Evolutionary conservation across 208 protist genomes (phyloP).

Genomic region (Crithidia thermophila): DNA sequence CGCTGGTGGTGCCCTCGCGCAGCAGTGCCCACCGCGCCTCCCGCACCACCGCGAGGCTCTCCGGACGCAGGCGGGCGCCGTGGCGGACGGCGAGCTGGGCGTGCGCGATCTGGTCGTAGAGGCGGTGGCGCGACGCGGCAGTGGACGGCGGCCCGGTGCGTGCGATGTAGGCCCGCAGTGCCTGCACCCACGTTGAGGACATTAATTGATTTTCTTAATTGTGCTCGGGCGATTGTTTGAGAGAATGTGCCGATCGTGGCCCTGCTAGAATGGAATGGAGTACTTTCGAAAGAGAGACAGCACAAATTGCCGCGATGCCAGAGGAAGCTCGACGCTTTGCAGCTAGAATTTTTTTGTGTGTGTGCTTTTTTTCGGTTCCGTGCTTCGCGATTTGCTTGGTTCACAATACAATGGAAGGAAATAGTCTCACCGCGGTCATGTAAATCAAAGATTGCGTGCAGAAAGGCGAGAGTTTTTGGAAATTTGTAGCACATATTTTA

Average conservation of each 20-base stretch:
- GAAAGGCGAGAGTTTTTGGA: too few species aligned
- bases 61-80: conserved; percentile 22
- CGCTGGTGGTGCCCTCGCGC: conserved; percentile 31
- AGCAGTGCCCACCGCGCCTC: conserved; percentile 56
- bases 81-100: conserved; percentile 38
- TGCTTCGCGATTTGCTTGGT: too few species aligned
- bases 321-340: too few species aligned
- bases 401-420: too few species aligned
- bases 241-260: neutral
- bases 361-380: too few species aligned
- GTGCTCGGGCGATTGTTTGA: neutral
- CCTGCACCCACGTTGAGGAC: conserved; percentile 35
- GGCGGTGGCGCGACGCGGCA: conserved; percentile 9
- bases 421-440: too few species aligned
- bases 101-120: conserved; percentile 40
- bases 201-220: conserved; percentile 3
- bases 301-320: too few species aligned
- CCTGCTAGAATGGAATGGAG: too few species aligned
- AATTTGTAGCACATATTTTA: too few species aligned
- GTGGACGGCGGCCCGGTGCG: conserved; percentile 12
- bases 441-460: too few species aligned
- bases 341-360: too few species aligned
- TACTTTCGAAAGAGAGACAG: too few species aligned
- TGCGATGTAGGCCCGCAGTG: conserved; percentile 25
- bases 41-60: conserved; percentile 48